Evolutionary conservation across 1,284 basidiomycete species (phyloP).

Genomic region (Malassezia furfur): DNA sequence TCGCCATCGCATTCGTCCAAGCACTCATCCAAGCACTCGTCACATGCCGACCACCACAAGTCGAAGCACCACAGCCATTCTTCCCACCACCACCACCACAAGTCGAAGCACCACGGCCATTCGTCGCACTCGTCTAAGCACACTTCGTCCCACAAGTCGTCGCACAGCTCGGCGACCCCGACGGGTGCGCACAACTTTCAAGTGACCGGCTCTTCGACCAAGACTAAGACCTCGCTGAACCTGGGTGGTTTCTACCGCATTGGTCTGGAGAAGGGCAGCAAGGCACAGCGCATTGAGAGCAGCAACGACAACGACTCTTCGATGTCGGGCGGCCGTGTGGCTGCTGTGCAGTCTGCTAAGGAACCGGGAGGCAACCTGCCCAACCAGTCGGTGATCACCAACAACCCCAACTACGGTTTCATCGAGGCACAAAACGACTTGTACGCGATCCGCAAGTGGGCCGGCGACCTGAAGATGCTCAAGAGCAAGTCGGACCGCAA

Average conservation of each 20-base stretch:
- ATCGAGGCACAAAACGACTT: conserved; percentile 30
- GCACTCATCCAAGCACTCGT: neutral
- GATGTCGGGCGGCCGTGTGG: conserved; percentile 1
- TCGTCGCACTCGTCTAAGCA: neutral
- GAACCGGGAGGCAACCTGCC: conserved; percentile 16
- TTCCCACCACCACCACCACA: neutral
- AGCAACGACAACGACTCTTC: neutral
- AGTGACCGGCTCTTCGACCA: neutral
- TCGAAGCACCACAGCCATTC: neutral
- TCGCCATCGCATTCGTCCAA: neutral
- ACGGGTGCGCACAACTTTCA: neutral
- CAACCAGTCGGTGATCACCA: conserved; percentile 23
- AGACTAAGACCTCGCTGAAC: neutral
- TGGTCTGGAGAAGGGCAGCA: neutral
- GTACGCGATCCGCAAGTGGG: conserved; percentile 37
- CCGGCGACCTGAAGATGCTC: conserved; percentile 28
- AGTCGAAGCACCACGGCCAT: neutral
- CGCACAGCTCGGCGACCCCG: neutral
- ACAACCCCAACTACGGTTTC: conserved; percentile 29
- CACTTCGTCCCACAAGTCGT: neutral
- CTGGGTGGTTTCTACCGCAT: conserved; percentile 2
- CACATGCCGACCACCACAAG: neutral
- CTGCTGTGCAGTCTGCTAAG: conserved; percentile 1
- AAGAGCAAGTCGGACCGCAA: conserved; percentile 22
- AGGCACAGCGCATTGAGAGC: neutral